phyloP scores from a whole-genome alignment of 2,329 filamentous ascomycete species.

The Cladosporium halotolerans region DNA sequence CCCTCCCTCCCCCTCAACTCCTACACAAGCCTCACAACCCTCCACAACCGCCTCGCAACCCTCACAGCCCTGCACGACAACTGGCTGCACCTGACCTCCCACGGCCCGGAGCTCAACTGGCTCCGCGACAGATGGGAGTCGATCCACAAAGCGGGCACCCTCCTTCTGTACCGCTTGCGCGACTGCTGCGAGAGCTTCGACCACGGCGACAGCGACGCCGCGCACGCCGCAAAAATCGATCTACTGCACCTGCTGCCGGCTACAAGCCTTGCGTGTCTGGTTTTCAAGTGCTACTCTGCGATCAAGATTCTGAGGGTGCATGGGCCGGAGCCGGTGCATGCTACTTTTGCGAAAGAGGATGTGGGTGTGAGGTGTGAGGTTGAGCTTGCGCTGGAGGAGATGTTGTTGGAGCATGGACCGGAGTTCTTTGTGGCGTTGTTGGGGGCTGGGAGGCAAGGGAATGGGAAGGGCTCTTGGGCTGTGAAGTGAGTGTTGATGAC shows the following conservation, averaged over 20 bases:
- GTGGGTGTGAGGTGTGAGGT: slow-evolving; percentile 24
- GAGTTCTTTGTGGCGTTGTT: slow-evolving; percentile 25
- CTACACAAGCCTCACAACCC: slow-evolving; percentile 8
- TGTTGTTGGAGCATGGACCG: slow-evolving; percentile 26
- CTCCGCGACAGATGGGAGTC: slow-evolving; percentile 26
- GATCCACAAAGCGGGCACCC: slow-evolving; percentile 27
- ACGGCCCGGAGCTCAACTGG: slow-evolving; percentile 26
- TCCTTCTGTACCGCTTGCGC: slow-evolving; percentile 28
- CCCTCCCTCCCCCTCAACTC: slow-evolving; percentile 17
- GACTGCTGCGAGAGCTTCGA: slow-evolving; percentile 16
- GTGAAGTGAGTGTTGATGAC: slow-evolving; percentile 17
- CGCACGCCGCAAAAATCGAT: slow-evolving; percentile 14
- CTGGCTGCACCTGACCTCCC: slow-evolving; percentile 25
- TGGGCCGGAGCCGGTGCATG: slow-evolving; percentile 25
- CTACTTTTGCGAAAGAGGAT: slow-evolving; percentile 16
- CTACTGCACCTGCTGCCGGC: slow-evolving; percentile 24
- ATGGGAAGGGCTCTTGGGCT: slow-evolving; percentile 8
- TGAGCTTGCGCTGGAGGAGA: slow-evolving; percentile 30
- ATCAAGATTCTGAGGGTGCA: slow-evolving; percentile 28
- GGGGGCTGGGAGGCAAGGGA: slow-evolving; percentile 8
- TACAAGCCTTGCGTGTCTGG: slow-evolving; percentile 27
- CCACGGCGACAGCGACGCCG: not conserved
- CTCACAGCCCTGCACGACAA: slow-evolving; percentile 22
- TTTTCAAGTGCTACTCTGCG: slow-evolving; percentile 27
- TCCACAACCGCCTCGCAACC: slow-evolving; percentile 18